Evolutionary conservation across 176 grass and related monocot species (phyloP).

Genomic region (Panicum miliaceum): DNA sequence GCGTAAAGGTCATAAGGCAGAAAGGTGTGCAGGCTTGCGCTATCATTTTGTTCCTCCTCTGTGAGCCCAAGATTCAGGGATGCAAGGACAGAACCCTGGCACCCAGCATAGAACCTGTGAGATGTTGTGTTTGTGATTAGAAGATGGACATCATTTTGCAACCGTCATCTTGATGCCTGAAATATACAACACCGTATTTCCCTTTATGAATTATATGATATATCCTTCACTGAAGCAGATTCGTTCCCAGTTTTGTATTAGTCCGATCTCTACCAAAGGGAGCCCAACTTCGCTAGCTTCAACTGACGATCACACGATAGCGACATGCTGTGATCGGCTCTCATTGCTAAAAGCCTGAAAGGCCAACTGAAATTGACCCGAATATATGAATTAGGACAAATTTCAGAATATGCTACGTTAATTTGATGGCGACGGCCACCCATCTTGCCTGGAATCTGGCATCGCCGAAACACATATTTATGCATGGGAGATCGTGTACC

Average conservation of each 20-base stretch:
- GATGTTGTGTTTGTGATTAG: neutral
- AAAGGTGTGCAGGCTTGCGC: neutral
- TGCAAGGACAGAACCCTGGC: no score
- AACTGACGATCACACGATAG: neutral
- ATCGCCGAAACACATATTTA: neutral
- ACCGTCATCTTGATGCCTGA: neutral
- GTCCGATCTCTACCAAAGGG: neutral
- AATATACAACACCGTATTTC: neutral
- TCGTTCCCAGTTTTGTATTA: slow-evolving; percentile 11
- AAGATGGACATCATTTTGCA: slow-evolving; percentile 5
- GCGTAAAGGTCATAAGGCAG: neutral
- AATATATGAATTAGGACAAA: neutral
- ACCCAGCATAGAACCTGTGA: neutral
- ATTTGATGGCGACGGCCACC: neutral
- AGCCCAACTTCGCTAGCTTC: slow-evolving; percentile 16
- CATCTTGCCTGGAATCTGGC: neutral
- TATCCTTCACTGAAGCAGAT: neutral
- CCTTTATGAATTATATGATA: neutral
- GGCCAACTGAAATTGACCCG: neutral
- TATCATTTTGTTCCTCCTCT: neutral
- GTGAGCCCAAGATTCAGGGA: no score
- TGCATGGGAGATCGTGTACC: neutral
- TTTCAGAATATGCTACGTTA: neutral
- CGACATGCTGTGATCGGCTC: neutral
- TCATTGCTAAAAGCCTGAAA: neutral